Evolutionary conservation across 169 alveolate genomes (phyloP), one percentile per base, ranked within the genome.

Genomic region (Cryptosporidium canis): DNA sequence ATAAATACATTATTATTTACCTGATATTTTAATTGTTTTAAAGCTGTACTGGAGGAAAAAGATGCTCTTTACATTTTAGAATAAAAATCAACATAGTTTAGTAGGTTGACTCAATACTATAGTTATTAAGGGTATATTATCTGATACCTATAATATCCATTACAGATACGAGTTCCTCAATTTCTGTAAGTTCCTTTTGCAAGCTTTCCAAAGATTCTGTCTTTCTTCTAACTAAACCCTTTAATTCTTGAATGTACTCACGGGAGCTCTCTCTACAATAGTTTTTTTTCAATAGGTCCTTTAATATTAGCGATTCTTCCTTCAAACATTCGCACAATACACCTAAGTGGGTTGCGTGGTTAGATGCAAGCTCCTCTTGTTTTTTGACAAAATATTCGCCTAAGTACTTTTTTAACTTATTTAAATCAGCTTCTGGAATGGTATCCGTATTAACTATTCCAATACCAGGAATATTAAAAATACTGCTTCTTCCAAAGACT

Each of bases 391-490:
- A 43, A 29, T 77, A 61, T 16, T 77, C 87, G 14, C 64, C 66
- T 64, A 77, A n/a, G 51, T 77, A 77, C 27, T 61, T 77, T 58
- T 77, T 55, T 21, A 77, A 44, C 35, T 77, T 77, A 37, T 55
- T 35, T 12, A 58, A 37, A 35, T 77, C 87, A 14, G 37, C 39
- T 5, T 77, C 72, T 0, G 77, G 58, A 56, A 77, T 77, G 5
- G 87, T 41, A 12, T 61, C 72, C 0, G 72, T 58, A 11, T 77
- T 77, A 27, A 77, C 77, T 11, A 77, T 12, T 5, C 87, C 87
- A 56, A 77, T 77, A 27, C 87, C 87, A n/a, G 87, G 87, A 43
- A 77, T 77, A 11, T 77, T 77, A 39, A 77, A 77, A 24, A 77
- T 58, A 44, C 77, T 58, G 27, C 18, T 39, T 51, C 84, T 70